These are phyloP conservation scores for Pharnaceum exiguum DNA, from an alignment of 148 eudicot genomes.

Conservation along the genomic window DNA sequence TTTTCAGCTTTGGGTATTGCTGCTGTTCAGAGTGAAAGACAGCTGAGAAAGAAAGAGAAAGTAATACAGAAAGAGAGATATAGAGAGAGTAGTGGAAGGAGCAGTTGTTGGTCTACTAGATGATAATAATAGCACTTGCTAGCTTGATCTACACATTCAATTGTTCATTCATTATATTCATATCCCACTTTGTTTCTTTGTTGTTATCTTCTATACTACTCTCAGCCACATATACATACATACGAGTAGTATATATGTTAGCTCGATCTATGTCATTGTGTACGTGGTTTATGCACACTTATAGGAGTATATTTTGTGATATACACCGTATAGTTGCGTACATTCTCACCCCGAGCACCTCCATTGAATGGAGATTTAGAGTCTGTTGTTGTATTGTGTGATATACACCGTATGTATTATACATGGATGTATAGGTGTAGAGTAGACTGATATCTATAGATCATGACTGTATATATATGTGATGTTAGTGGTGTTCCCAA, in stretches of 20 bases:
- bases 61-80: slow-evolving; percentile 11
- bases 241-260: slow-evolving; percentile 3
- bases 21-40: slow-evolving; percentile 20
- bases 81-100: slow-evolving; percentile 8
- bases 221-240: slow-evolving; percentile 5
- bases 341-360: no score
- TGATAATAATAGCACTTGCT: not conserved
- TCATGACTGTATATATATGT: not conserved
- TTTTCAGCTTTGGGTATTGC: slow-evolving; percentile 18
- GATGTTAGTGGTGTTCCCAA: slow-evolving; percentile 28
- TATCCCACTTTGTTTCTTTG: slow-evolving; percentile 5
- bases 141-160: slow-evolving; percentile 6
- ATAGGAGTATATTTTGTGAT: no score
- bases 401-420: no score
- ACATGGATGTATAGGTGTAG: not conserved
- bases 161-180: no score
- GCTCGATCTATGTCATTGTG: not conserved
- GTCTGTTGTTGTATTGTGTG: no score
- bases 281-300: no score
- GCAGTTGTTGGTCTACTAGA: slow-evolving; percentile 11
- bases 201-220: slow-evolving; percentile 9
- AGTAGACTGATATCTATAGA: slow-evolving; percentile 8
- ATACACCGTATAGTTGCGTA: no score
- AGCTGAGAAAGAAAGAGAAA: slow-evolving; percentile 1
- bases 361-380: no score